A percentile compares a stretch with the other conserved stretches of the same genome.
phyloP scores from a whole-genome alignment of 352 stramenopile species.

The Phytophthora fragariaefolia region DNA sequence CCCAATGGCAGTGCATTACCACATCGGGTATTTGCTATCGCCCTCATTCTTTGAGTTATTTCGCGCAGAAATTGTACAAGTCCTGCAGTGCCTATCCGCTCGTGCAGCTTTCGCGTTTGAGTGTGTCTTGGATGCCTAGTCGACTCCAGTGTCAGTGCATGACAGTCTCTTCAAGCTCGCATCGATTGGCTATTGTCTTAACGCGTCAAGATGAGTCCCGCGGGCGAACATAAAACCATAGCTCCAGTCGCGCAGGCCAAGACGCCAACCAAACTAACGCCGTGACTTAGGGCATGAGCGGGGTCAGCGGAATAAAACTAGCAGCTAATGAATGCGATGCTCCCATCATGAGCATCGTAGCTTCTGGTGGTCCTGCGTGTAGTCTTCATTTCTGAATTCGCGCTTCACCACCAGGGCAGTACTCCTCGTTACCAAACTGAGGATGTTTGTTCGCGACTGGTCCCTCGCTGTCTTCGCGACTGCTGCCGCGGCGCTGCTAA shows the following conservation, averaged over 20 bases:
- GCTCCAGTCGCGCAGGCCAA: constrained; percentile 6
- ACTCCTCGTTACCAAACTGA: neutral
- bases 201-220: constrained; percentile 10
- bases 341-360: neutral
- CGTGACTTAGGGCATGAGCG: neutral
- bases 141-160: neutral
- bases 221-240: constrained; percentile 17
- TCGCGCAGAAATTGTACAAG: constrained; percentile 22
- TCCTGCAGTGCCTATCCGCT: constrained; percentile 3
- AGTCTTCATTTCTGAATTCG: constrained; percentile 22
- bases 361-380: constrained; percentile 21
- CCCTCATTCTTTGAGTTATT: constrained; percentile 18
- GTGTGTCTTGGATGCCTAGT: neutral
- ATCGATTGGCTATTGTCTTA: constrained; percentile 19
- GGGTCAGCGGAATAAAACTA: constrained; percentile 2
- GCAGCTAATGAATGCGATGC: neutral
- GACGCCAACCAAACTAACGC: constrained; percentile 2
- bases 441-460: constrained; percentile 15
- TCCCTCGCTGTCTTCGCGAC: neutral
- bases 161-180: constrained; percentile 20
- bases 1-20: constrained; percentile 10
- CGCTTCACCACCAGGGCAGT: constrained; percentile 6
- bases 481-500: neutral
- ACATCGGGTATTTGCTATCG: constrained; percentile 4
- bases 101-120: neutral